phyloP scores from a whole-genome alignment of 306 rosid genomes.

The Coriaria nepalensis region DNA sequence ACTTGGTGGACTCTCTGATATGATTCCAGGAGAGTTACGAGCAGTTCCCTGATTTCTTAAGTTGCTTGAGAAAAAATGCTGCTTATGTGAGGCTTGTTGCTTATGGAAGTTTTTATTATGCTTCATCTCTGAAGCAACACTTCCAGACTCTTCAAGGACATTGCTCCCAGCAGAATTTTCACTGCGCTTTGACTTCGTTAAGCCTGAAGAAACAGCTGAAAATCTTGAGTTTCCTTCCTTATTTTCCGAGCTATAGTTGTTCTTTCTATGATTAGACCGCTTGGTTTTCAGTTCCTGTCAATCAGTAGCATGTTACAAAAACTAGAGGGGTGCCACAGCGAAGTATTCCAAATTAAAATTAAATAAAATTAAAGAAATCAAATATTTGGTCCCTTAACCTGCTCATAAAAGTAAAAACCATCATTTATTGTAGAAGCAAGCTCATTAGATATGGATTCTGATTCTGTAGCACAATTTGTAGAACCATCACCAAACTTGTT shows the following conservation, averaged over 20 bases:
- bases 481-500: conserved; percentile 30
- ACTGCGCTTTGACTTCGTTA: conserved; percentile 37
- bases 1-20: conserved; percentile 93
- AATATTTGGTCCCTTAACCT: conserved; percentile 39
- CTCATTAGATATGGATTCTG: conserved; percentile 69
- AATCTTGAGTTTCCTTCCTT: conserved; percentile 49
- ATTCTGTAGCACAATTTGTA: conserved; percentile 32
- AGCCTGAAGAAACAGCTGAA: conserved; percentile 32
- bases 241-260: conserved; percentile 29
- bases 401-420: conserved; percentile 84
- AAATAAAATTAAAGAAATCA: background rate
- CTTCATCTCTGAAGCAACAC: conserved; percentile 54
- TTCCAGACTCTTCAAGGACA: conserved; percentile 46
- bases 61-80: conserved; percentile 78
- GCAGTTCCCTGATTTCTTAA: conserved; percentile 64
- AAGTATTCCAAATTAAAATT: conserved; percentile 1
- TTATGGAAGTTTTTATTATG: conserved; percentile 41
- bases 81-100: conserved; percentile 54
- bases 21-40: conserved; percentile 49
- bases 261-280: conserved; percentile 56
- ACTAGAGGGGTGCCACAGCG: no score
- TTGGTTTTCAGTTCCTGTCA: conserved; percentile 65
- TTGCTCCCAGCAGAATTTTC: conserved; percentile 30
- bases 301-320: conserved; percentile 8
- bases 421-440: conserved; percentile 85